phyloP scores from a whole-genome alignment of 768 basidiomycete genomes.

The Pulveroboletus sp. region DNA sequence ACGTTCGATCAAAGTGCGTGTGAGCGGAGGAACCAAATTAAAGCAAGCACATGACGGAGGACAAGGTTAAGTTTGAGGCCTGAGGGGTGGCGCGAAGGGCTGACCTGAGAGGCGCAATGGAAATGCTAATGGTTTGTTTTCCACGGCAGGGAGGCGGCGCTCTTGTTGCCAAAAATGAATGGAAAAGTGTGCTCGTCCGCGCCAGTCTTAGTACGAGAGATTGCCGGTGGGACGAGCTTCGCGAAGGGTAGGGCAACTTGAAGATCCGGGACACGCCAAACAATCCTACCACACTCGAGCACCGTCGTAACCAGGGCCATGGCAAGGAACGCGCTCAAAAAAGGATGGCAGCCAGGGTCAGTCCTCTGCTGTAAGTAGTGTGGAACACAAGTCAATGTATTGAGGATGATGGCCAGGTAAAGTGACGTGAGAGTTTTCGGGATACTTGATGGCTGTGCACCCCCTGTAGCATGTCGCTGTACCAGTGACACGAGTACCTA shows the following conservation, averaged over 20 bases:
- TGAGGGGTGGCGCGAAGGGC: slow-evolving; percentile 8
- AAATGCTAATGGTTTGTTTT: slow-evolving; percentile 37
- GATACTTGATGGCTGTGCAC: slow-evolving; percentile 45
- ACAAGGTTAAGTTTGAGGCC: slow-evolving; percentile 31
- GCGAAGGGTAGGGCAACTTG: slow-evolving; percentile 1
- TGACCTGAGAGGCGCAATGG: slow-evolving; percentile 18
- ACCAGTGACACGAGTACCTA: slow-evolving; percentile 1
- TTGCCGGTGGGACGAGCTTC: slow-evolving; percentile 52
- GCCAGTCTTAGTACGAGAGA: slow-evolving; percentile 74
- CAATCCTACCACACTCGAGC: slow-evolving; percentile 51
- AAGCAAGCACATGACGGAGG: slow-evolving; percentile 7
- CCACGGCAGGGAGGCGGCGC: slow-evolving; percentile 57
- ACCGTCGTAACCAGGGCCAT: slow-evolving; percentile 57
- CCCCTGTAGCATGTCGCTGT: too few relatives aligned
- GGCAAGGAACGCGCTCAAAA: slow-evolving; percentile 53
- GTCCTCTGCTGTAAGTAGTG: slow-evolving; percentile 25
- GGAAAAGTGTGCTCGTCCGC: slow-evolving; percentile 79
- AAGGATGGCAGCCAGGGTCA: slow-evolving; percentile 48
- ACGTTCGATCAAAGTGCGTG: slow-evolving; percentile 14
- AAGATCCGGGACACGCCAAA: slow-evolving; percentile 49
- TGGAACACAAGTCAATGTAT: slow-evolving; percentile 54
- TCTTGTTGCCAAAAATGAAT: slow-evolving; percentile 77
- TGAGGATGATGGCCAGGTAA: slow-evolving; percentile 63
- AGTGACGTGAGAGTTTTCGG: slow-evolving; percentile 55
- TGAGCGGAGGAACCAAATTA: slow-evolving; percentile 14